Evolutionary conservation across 768 basidiomycete species (phyloP), one percentile per base, ranked within the genome.

Genomic region (Roridomyces roridus): DNA sequence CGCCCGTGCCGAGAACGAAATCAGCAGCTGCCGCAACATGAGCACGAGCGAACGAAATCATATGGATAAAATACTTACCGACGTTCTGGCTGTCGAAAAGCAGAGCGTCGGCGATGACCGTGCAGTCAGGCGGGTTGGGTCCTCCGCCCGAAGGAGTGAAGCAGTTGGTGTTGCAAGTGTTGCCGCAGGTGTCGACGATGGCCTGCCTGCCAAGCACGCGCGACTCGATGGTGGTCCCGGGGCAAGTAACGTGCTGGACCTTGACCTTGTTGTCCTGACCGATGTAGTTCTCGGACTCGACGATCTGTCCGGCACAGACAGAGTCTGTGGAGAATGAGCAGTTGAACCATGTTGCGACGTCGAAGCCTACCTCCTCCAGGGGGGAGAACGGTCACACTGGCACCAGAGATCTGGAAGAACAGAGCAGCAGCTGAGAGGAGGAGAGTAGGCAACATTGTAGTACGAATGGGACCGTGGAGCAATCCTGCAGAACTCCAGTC

Each of bases 51-150:
- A 20, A 34, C 10, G 18, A 28, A 10, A 7, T 12, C 26, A 39
- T 17, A 2, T 34, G 11, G 7, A 8, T 15, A 15, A 15, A 34
- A 11, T 21, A 68, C 70, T 14, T 41, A 72, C 79, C 80, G 25
- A 73, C 69, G 63, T 81, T 80, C 69, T 82, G 72, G 48, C 73
- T 73, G 57, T 80, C 77, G 58, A 71, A 84, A 4, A 73, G 70
- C 53, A 82, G 60, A 5, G 81, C 80, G 51, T 81, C 80, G 5
- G 80, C 74, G 55, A 84, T 82, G 47, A 82, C 69, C 64, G 75
- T 68, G 57, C 78, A 81, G 18, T 83, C 79, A 53, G 77, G 76
- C 4, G 78, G 77, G 66, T 79, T 69, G 1, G 80, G 81, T 28
- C 80, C 81, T 62, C 79, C 79, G 18, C 78, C 79, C 2, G 77